A percentile compares a stretch with the other conserved stretches of the same genome.
Conservation (phyloP, 176 grass and related monocot genomes). For the Tillandsia leiboldiana region DNA sequence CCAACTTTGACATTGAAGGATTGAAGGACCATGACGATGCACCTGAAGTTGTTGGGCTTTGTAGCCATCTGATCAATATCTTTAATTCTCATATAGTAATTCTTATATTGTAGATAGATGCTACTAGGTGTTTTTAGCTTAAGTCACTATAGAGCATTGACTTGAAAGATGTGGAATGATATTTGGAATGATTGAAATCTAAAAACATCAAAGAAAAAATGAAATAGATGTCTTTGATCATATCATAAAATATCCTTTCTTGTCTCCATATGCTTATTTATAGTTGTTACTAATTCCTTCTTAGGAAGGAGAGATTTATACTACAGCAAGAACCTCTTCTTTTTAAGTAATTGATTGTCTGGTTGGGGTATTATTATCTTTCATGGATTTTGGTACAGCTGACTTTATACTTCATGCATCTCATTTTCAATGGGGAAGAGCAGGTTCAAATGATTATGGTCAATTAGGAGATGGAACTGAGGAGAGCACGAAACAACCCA, state of each 20-base stretch:
- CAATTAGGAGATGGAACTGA: constrained; percentile 97
- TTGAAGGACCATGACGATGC: background rate
- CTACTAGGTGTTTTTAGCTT: background rate
- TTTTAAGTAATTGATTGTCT: too few species aligned
- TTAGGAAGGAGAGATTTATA: too few species aligned
- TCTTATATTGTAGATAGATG: background rate
- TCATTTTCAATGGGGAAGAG: background rate
- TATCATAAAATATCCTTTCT: too few species aligned
- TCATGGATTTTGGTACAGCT: background rate
- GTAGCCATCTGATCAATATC: background rate
- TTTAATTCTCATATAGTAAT: background rate
- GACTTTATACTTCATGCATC: too few species aligned
- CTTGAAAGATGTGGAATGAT: too few species aligned
- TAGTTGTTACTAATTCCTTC: too few species aligned
- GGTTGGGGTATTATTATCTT: background rate
- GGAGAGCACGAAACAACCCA: constrained; percentile 55
- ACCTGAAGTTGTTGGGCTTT: background rate
- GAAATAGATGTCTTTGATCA: too few species aligned
- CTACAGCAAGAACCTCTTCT: too few species aligned
- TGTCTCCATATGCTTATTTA: too few species aligned
- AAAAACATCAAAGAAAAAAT: too few species aligned
- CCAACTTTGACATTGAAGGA: background rate
- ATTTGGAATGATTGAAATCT: too few species aligned
- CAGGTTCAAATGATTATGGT: constrained; percentile 91
- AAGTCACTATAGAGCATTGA: background rate